Conservation (phyloP, 768 basidiomycete species). For the Daedaleopsis nitida region DNA sequence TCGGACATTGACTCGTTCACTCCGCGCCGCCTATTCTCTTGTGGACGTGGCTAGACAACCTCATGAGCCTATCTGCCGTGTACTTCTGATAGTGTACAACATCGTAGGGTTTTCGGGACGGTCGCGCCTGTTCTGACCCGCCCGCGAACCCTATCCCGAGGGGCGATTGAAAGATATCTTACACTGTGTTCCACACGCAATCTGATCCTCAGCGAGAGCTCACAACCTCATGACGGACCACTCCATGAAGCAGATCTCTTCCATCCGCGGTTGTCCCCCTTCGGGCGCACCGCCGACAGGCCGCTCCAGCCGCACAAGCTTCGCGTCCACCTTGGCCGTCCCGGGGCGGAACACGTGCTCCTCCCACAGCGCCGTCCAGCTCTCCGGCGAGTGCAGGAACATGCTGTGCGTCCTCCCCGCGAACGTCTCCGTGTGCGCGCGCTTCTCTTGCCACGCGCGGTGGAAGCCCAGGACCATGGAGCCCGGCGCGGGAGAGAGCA, state of each 20-base stretch:
- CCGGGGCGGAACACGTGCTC: conserved; percentile 37
- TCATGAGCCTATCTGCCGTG: too few relatives aligned
- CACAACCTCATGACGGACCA: conserved; percentile 16
- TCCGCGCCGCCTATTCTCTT: too few relatives aligned
- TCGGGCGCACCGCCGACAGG: background rate
- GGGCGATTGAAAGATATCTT: too few relatives aligned
- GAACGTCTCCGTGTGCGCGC: conserved; percentile 4
- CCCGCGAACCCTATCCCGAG: too few relatives aligned
- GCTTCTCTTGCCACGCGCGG: conserved; percentile 33
- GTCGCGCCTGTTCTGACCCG: too few relatives aligned
- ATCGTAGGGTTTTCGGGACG: too few relatives aligned
- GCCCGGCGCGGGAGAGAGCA: conserved; percentile 40
- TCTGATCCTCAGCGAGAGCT: too few relatives aligned
- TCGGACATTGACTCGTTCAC: too few relatives aligned
- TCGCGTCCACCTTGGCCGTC: conserved; percentile 30
- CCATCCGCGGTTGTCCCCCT: background rate
- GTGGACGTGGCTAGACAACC: too few relatives aligned
- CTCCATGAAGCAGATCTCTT: conserved; percentile 2
- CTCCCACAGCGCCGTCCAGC: conserved; percentile 42
- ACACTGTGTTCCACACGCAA: too few relatives aligned
- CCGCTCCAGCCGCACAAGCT: conserved; percentile 6
- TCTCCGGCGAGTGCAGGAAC: conserved; percentile 38
- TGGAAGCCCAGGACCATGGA: conserved; percentile 48
- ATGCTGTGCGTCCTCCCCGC: conserved; percentile 8
- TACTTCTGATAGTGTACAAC: too few relatives aligned